Percentiles rank a stretch among this genome's conserved stretches.
These are phyloP conservation scores for Yamadazyma aaseri DNA, from an alignment of 1,139 yeast species.

Conservation along the genomic window DNA sequence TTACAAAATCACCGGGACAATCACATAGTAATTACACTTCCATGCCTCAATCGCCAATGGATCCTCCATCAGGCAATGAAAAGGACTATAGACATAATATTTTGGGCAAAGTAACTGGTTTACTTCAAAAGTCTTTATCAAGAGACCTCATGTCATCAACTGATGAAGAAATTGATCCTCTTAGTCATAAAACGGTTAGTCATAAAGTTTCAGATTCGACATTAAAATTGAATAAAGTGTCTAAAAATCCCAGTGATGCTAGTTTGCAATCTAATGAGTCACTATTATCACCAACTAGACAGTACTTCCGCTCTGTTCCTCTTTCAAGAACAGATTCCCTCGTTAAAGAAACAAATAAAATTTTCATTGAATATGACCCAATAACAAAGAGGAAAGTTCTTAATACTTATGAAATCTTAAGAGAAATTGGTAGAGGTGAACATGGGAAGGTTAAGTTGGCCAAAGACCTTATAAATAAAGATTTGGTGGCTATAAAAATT, in stretches of 20 bases:
- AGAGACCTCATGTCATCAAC: slow-evolving; percentile 11
- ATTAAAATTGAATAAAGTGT: slow-evolving; percentile 3
- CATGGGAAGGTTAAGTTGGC: slow-evolving; percentile 97
- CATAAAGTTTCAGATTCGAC: slow-evolving; percentile 14
- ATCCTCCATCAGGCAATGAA: background rate
- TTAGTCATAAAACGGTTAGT: slow-evolving; percentile 5
- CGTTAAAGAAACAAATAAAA: slow-evolving; percentile 83
- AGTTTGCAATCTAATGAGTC: background rate
- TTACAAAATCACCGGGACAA: background rate
- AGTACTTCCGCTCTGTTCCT: slow-evolving; percentile 5
- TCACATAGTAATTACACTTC: background rate
- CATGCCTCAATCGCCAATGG: slow-evolving; percentile 1
- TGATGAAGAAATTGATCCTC: slow-evolving; percentile 10
- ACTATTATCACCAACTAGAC: slow-evolving; percentile 1
- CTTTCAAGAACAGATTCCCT: slow-evolving; percentile 16
- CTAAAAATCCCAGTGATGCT: background rate
- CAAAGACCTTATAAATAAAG: slow-evolving; percentile 63
- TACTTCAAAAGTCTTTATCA: slow-evolving; percentile 23
- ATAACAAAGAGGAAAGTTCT: slow-evolving; percentile 77
- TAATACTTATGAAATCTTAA: slow-evolving; percentile 85
- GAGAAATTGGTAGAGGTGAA: slow-evolving; percentile 92
- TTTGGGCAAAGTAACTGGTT: slow-evolving; percentile 34
- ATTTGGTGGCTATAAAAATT: slow-evolving; percentile 88
- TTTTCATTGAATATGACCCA: slow-evolving; percentile 86
- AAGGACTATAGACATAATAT: slow-evolving; percentile 24